Conservation (phyloP, 768 basidiomycete genomes). For the Pseudohyphozyma bogoriensis region DNA sequence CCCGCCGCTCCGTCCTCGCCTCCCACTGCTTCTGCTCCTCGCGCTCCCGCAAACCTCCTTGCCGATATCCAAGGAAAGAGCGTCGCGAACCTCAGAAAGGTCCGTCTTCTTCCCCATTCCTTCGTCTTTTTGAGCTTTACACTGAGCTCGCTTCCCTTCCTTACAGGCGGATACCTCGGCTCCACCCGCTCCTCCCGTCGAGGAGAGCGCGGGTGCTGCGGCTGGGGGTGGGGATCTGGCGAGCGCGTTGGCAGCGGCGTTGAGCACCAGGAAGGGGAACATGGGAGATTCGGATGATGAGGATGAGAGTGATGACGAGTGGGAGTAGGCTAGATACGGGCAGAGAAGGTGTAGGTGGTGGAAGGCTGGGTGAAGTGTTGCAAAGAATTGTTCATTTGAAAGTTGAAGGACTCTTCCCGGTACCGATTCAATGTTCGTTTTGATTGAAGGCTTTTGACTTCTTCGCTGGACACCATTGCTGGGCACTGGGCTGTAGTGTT, state of each 20-base stretch:
- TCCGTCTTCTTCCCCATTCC: conserved; percentile 3
- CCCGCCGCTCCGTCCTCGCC: too few species aligned
- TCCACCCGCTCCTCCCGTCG: conserved; percentile 7
- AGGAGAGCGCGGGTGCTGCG: background rate
- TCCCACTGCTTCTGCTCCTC: conserved; percentile 41
- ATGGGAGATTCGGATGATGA: conserved; percentile 73
- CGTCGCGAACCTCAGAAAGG: conserved; percentile 57
- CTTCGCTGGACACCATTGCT: too few species aligned
- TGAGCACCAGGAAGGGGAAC: conserved; percentile 73
- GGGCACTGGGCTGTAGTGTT: too few species aligned
- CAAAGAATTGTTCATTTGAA: too few species aligned
- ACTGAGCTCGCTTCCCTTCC: too few species aligned
- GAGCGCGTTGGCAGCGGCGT: conserved; percentile 67
- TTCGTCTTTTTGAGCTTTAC: background rate
- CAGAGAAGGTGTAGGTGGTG: too few species aligned
- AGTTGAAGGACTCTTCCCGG: too few species aligned
- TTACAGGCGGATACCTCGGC: background rate
- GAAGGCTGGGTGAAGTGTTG: too few species aligned
- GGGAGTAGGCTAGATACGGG: conserved; percentile 41
- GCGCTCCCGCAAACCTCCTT: conserved; percentile 58
- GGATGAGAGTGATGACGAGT: conserved; percentile 63
- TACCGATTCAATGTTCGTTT: too few species aligned
- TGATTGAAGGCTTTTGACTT: too few species aligned
- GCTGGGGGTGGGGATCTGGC: conserved; percentile 64
- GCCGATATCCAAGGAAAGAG: conserved; percentile 76